Evolutionary conservation across 345 rosid species (phyloP).

Genomic region (Pugionium cornutum): DNA sequence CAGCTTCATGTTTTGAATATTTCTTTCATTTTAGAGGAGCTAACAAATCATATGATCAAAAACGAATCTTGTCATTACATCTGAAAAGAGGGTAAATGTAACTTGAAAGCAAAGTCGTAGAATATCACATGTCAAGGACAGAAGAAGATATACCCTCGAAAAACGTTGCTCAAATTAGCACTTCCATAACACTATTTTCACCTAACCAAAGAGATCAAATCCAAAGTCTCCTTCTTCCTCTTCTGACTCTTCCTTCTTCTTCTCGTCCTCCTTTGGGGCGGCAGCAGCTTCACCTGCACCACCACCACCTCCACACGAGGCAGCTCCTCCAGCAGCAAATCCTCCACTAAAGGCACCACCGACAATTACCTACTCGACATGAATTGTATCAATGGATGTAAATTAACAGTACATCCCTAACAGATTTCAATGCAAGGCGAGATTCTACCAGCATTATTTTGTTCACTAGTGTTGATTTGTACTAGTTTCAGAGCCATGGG

Average conservation of each 20-base stretch:
- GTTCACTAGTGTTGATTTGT: no score
- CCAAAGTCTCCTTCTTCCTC: conserved; percentile 64
- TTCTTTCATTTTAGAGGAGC: no score
- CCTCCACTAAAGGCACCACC: conserved; percentile 52
- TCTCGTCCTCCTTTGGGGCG: conserved; percentile 49
- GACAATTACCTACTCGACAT: conserved; percentile 44
- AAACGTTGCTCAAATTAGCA: no score
- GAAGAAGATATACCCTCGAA: no score
- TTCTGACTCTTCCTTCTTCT: conserved; percentile 64
- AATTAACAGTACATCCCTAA: no score
- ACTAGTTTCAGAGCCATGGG: no score
- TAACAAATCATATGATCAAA: not conserved
- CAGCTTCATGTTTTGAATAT: not conserved
- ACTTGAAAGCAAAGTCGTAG: not conserved
- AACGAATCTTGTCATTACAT: conserved; percentile 12
- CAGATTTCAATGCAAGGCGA: no score
- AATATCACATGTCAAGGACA: not conserved
- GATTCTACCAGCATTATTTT: no score
- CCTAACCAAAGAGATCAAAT: conserved; percentile 60
- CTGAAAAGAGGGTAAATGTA: not conserved
- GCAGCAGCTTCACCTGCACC: conserved; percentile 49
- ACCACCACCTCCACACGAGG: conserved; percentile 46
- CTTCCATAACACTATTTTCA: not conserved
- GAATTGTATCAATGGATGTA: not conserved
- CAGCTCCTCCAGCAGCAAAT: conserved; percentile 45